A percentile compares a stretch with the other conserved stretches of the same genome.
Conservation (phyloP, 495 filamentous ascomycete species). For the Aspergillus sparsus region DNA sequence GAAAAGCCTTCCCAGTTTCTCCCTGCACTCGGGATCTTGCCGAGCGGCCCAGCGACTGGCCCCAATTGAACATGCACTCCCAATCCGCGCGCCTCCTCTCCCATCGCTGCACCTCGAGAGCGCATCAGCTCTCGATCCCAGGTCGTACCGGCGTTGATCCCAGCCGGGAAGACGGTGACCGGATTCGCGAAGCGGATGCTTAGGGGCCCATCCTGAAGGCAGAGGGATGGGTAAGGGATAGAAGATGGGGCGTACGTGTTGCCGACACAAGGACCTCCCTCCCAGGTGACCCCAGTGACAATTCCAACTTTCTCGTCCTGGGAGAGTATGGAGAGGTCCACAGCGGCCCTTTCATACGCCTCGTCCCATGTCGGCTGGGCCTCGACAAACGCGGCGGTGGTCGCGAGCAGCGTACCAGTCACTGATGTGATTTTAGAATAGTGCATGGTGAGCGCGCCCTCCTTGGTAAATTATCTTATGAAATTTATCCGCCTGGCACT, state of each 20-base stretch:
- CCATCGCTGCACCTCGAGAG: constrained; percentile 64
- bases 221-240: constrained; percentile 49
- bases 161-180: constrained; percentile 56
- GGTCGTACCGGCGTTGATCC: constrained; percentile 64
- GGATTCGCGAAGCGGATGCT: constrained; percentile 52
- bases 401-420: neutral
- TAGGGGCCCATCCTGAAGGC: constrained; percentile 56
- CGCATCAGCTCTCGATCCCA: constrained; percentile 67
- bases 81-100: constrained; percentile 51
- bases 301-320: constrained; percentile 81
- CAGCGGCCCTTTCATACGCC: constrained; percentile 6
- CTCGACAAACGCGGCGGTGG: neutral
- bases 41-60: constrained; percentile 55
- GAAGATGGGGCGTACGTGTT: constrained; percentile 57
- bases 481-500: too few relatives aligned
- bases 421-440: neutral
- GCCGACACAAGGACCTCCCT: constrained; percentile 71
- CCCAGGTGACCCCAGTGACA: constrained; percentile 80
- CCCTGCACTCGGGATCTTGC: constrained; percentile 50
- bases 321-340: constrained; percentile 48
- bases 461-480: too few relatives aligned
- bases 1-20: constrained; percentile 78
- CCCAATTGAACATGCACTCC: constrained; percentile 57
- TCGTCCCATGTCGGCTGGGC: constrained; percentile 10
- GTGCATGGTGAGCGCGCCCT: neutral